These are phyloP conservation scores for Galerina sulciceps DNA, from an alignment of 768 basidiomycete species.

Conservation along the genomic window DNA sequence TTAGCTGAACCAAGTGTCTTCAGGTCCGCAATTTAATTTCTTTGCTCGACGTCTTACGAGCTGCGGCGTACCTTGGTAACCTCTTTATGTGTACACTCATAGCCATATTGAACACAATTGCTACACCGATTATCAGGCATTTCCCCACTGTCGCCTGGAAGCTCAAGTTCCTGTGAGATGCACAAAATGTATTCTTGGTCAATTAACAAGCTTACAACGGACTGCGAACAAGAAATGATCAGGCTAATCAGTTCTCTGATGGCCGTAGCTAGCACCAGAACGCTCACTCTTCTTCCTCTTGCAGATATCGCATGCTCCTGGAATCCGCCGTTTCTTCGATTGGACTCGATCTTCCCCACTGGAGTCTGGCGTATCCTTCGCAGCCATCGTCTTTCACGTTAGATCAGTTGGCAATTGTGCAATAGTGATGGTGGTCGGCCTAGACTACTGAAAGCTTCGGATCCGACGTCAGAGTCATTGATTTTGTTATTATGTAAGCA, in stretches of 20 bases:
- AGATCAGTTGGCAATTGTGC: too few relatives aligned
- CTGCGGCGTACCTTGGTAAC: slow-evolving; percentile 58
- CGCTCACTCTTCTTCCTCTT: slow-evolving; percentile 70
- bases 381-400: too few relatives aligned
- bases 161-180: slow-evolving; percentile 13
- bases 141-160: slow-evolving; percentile 68
- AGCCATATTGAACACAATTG: slow-evolving; percentile 61
- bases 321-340: slow-evolving; percentile 62
- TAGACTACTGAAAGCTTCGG: not conserved
- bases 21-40: not conserved
- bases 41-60: not conserved
- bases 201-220: slow-evolving; percentile 32
- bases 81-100: slow-evolving; percentile 72
- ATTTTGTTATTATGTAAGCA: not conserved
- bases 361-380: not conserved
- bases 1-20: slow-evolving; percentile 66
- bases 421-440: too few relatives aligned
- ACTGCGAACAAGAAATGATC: slow-evolving; percentile 22
- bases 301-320: slow-evolving; percentile 76
- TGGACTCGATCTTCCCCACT: slow-evolving; percentile 15
- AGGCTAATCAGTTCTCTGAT: not conserved
- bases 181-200: not conserved
- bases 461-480: not conserved
- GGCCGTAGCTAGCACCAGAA: not conserved
- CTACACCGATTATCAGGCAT: slow-evolving; percentile 66